phyloP scores from a whole-genome alignment of 352 stramenopile genomes.

The Phytophthora europaea region DNA sequence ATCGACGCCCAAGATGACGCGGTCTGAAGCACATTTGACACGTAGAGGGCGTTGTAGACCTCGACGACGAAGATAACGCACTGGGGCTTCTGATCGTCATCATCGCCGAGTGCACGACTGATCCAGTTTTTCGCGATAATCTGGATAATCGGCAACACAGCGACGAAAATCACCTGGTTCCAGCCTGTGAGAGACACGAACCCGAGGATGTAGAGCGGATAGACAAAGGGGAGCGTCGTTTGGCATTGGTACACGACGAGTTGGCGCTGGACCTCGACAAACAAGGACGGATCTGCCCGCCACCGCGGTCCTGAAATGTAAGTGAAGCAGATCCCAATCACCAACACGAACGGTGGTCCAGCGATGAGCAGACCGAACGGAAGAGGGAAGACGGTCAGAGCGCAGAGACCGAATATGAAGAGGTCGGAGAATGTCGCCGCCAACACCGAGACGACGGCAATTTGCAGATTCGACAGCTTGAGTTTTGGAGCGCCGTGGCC shows the following conservation, averaged over 20 bases:
- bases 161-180: conserved; percentile 42
- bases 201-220: conserved; percentile 52
- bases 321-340: conserved; percentile 20
- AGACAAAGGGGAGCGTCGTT: conserved; percentile 41
- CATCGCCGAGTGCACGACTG: conserved; percentile 15
- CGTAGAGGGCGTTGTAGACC: conserved; percentile 57
- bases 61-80: conserved; percentile 60
- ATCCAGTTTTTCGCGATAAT: conserved; percentile 54
- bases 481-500: conserved; percentile 21
- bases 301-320: conserved; percentile 24
- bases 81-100: conserved; percentile 46
- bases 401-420: conserved; percentile 20
- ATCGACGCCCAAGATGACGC: conserved; percentile 36
- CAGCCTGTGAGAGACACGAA: conserved; percentile 34
- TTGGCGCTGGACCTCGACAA: conserved; percentile 26
- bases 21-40: conserved; percentile 52
- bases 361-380: conserved; percentile 50
- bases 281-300: conserved; percentile 11
- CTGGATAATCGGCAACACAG: conserved; percentile 53
- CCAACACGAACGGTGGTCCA: conserved; percentile 15
- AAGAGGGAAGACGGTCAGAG: conserved; percentile 43
- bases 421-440: conserved; percentile 18
- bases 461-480: conserved; percentile 11
- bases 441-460: conserved; percentile 14
- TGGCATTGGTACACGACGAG: conserved; percentile 29